phyloP scores from a whole-genome alignment of 2,329 filamentous ascomycete genomes.

The Cryphonectria carpinicola region DNA sequence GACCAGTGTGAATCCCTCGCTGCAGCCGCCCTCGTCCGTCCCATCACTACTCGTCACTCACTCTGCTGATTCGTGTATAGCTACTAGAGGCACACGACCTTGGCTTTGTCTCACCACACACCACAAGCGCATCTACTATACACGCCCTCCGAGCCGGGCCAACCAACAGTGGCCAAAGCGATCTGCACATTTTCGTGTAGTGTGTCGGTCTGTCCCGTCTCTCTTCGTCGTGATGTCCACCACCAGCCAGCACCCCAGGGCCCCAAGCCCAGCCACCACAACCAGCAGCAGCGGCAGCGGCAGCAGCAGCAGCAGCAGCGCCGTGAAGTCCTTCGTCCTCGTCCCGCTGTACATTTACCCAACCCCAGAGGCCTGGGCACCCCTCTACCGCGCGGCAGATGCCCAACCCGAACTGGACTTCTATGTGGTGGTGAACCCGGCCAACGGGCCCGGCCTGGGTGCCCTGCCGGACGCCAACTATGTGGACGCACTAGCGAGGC shows the following conservation, averaged over 20 bases:
- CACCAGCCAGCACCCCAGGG: neutral
- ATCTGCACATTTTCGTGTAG: neutral
- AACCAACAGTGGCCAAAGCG: neutral
- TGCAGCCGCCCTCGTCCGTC: neutral
- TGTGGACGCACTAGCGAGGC: slow-evolving; percentile 31
- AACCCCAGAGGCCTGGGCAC: slow-evolving; percentile 36
- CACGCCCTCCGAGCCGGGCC: too few species aligned
- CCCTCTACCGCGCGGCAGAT: slow-evolving; percentile 34
- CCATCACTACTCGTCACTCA: neutral
- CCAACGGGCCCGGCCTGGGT: slow-evolving; percentile 37
- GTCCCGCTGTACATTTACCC: slow-evolving; percentile 43
- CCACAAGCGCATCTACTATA: neutral
- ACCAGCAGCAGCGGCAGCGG: neutral
- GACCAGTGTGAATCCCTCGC: neutral
- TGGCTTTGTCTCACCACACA: neutral
- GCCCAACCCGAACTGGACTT: slow-evolving; percentile 35
- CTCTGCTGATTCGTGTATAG: neutral
- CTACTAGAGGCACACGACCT: neutral
- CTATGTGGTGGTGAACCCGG: slow-evolving; percentile 39
- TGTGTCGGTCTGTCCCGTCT: neutral
- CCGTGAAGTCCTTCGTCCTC: slow-evolving; percentile 33
- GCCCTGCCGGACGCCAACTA: slow-evolving; percentile 38
- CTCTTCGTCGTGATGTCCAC: neutral
- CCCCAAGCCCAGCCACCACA: neutral
- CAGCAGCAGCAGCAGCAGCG: neutral